Evolutionary conservation across 352 stramenopile genomes (phyloP).

Genomic region (Thalassiosira ordinaria): DNA sequence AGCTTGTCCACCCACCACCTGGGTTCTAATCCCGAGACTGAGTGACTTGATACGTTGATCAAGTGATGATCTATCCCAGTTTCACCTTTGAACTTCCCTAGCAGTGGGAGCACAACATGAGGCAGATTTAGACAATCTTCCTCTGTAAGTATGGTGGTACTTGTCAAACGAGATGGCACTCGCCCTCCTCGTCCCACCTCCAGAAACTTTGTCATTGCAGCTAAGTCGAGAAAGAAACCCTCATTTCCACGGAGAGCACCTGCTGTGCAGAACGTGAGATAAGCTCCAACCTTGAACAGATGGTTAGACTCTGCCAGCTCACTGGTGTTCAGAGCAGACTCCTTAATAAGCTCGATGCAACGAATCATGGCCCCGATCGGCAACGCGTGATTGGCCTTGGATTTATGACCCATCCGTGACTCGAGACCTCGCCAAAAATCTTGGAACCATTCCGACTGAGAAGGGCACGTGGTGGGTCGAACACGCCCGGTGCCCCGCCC

Average conservation of each 20-base stretch:
- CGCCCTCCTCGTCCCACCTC: not conserved
- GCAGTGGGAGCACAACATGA: conserved; percentile 10
- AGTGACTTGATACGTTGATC: conserved; percentile 27
- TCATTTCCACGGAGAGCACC: conserved; percentile 14
- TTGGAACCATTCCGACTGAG: conserved; percentile 18
- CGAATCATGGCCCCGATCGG: conserved; percentile 1
- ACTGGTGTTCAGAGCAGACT: not conserved
- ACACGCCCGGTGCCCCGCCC: not conserved
- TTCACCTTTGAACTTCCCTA: conserved; percentile 51
- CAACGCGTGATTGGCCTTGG: conserved; percentile 1
- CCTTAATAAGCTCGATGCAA: conserved; percentile 2
- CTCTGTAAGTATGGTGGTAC: not conserved
- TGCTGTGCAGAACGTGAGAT: not conserved
- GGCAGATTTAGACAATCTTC: conserved; percentile 5
- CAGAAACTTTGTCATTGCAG: not conserved
- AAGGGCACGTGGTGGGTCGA: conserved; percentile 9
- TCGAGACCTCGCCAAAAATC: conserved; percentile 6
- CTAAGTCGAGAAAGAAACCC: conserved; percentile 20
- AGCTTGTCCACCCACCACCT: conserved; percentile 51
- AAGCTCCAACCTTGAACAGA: conserved; percentile 8
- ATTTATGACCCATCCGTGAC: conserved; percentile 16
- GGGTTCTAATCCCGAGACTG: conserved; percentile 28
- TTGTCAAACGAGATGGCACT: not conserved
- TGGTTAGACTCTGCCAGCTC: not conserved
- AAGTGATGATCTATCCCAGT: conserved; percentile 16